Conservation (phyloP, 1,284 basidiomycete species). For the Sparassis latifolia region DNA sequence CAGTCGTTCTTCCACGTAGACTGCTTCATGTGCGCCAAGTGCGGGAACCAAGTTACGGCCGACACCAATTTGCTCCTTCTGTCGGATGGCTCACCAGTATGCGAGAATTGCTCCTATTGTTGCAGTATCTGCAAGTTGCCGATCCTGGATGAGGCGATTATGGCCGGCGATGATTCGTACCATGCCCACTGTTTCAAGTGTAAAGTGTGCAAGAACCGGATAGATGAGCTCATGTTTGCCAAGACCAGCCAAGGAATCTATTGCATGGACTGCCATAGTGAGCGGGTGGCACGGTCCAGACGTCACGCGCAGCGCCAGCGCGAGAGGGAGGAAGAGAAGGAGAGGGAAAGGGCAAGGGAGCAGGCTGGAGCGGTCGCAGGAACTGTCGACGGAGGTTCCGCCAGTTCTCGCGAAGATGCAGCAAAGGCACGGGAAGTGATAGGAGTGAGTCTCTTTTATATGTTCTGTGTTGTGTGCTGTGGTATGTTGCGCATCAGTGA, state of each 20-base stretch:
- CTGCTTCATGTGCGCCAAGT: slow-evolving; percentile 84
- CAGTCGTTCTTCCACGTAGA: slow-evolving; percentile 81
- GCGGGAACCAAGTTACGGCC: slow-evolving; percentile 72
- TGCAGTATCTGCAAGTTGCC: slow-evolving; percentile 90
- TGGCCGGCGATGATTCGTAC: slow-evolving; percentile 98
- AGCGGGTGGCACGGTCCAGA: slow-evolving; percentile 88
- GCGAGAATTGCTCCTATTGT: slow-evolving; percentile 94
- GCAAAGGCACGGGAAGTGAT: slow-evolving; percentile 25
- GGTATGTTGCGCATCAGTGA: not conserved
- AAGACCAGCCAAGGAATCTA: slow-evolving; percentile 99
- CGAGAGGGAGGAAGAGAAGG: slow-evolving; percentile 48
- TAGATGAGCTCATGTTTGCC: slow-evolving; percentile 97
- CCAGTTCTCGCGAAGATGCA: slow-evolving; percentile 37
- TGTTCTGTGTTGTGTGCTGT: not conserved
- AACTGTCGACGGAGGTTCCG: slow-evolving; percentile 29
- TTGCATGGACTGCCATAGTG: slow-evolving; percentile 95
- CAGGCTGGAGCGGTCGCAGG: slow-evolving; percentile 19
- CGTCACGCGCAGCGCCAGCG: slow-evolving; percentile 84
- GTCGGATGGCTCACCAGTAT: slow-evolving; percentile 95
- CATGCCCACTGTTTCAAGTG: slow-evolving; percentile 99
- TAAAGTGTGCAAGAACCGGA: slow-evolving; percentile 88
- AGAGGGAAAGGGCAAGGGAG: slow-evolving; percentile 37
- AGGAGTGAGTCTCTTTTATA: slow-evolving; percentile 2
- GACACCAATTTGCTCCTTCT: slow-evolving; percentile 95
- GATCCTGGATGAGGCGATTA: slow-evolving; percentile 96